Evolutionary conservation across 2,329 filamentous ascomycete species (phyloP), one percentile per base, ranked within the genome.

Genomic region (Paramyrothecium roridum): DNA sequence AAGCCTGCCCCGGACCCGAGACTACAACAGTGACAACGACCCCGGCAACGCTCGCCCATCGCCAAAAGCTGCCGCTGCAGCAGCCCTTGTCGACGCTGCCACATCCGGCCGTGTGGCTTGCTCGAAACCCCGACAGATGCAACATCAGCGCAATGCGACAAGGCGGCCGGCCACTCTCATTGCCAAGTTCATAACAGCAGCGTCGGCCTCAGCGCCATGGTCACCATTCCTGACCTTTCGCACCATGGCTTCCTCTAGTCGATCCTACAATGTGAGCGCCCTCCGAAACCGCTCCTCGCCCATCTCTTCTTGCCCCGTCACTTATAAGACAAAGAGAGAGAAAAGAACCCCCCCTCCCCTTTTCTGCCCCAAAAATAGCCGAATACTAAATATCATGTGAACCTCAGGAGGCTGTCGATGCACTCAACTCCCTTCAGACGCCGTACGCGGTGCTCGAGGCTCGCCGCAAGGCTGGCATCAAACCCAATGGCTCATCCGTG

Each of bases 391-490:
- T 46, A 26, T 3, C n/a, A 17, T 34, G 26, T 30, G 17, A 21
- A 12, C 17, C 21, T 2, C 61, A 96, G 91, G 91, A 95, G 70
- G 95, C 93, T 50, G 86, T 98, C 59, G 79, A 86, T 62, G 85
- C 89, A 43, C 83, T 98, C 67, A 98, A 98, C 73, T 89, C 90
- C 48, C 85, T 98, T 52, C 95, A 99, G 72, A 91, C 90, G 46
- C 96, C 96, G 52, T 93, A 88, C 68, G 84, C 88, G 50, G 82
- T 91, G 52, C 83, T 97, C 19, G 86, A 96, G 68, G 86, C 88
- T 52, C 86, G 95, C 52, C 82, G 86, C 54, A 90, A 90, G 69
- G 88, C 88, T 19, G 89, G 91, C 20, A 77, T 86, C 59, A 82
- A 80, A 26, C 85, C 90, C 65, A 89, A 95, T 71, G 79, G 84